A percentile compares a stretch with the other conserved stretches of the same genome.
phyloP scores from a whole-genome alignment of 2,329 filamentous ascomycete species.

The Cytospora paraplurivora region DNA sequence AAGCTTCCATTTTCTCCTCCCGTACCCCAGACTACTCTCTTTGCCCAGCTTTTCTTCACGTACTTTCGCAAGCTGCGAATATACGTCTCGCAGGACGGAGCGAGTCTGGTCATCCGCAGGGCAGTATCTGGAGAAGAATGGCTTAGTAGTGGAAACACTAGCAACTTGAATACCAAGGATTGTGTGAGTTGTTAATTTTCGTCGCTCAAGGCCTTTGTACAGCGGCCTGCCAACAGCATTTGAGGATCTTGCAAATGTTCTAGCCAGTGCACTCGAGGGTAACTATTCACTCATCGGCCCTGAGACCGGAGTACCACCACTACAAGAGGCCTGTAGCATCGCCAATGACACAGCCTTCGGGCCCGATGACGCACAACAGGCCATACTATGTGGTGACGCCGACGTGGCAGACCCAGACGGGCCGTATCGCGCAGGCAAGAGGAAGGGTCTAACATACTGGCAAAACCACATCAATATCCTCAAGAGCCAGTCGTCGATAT shows the following conservation, averaged over 20 bases:
- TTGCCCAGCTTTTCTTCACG: background rate
- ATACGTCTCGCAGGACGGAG: background rate
- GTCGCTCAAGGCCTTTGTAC: slow-evolving; percentile 36
- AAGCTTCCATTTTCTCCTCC: background rate
- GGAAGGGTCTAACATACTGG: slow-evolving; percentile 33
- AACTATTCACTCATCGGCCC: slow-evolving; percentile 34
- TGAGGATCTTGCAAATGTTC: slow-evolving; percentile 22
- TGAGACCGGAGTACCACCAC: background rate
- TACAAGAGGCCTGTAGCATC: slow-evolving; percentile 25
- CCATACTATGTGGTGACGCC: slow-evolving; percentile 43
- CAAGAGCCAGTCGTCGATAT: slow-evolving; percentile 35
- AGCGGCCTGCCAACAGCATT: slow-evolving; percentile 32
- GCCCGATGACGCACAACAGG: slow-evolving; percentile 32
- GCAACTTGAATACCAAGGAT: too few relatives aligned
- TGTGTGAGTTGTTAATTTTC: background rate
- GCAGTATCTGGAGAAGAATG: background rate
- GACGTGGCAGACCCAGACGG: slow-evolving; percentile 31
- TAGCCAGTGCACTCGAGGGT: slow-evolving; percentile 36
- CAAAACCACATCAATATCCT: slow-evolving; percentile 37
- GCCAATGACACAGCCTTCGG: slow-evolving; percentile 12
- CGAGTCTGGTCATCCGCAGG: background rate
- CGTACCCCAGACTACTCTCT: background rate
- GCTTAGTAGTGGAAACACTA: background rate
- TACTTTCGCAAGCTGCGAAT: background rate
- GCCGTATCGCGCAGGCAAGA: background rate